A percentile compares a stretch with the other conserved stretches of the same genome.
Conservation (phyloP, 805 yeast genomes). For the Tetrapisispora namnaoensis region DNA sequence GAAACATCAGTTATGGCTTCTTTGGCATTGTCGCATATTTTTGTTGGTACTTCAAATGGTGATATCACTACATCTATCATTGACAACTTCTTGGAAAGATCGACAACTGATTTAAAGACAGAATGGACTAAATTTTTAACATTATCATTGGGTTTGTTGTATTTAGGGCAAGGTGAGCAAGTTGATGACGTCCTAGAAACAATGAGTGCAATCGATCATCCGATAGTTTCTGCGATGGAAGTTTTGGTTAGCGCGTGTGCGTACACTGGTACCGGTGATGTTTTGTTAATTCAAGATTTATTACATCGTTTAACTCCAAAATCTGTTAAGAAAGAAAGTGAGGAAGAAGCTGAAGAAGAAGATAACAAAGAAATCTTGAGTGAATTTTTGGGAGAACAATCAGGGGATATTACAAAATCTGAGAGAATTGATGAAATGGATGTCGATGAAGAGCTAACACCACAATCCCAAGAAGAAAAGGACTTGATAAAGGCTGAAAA, state of each 20-base stretch:
- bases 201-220: constrained; percentile 90
- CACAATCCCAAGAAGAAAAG: constrained; percentile 23
- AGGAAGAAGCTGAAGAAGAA: constrained; percentile 40
- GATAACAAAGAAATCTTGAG: constrained; percentile 18
- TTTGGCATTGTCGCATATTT: constrained; percentile 84
- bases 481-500: constrained; percentile 43
- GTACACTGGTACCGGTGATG: constrained; percentile 96
- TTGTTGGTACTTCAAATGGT: constrained; percentile 93
- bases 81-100: constrained; percentile 83
- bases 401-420: constrained; percentile 21
- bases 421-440: constrained; percentile 13
- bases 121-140: constrained; percentile 88
- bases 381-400: constrained; percentile 27
- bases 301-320: constrained; percentile 74
- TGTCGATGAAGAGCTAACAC: constrained; percentile 18
- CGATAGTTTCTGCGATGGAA: constrained; percentile 79
- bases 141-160: constrained; percentile 81
- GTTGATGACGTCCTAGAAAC: constrained; percentile 92
- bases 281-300: constrained; percentile 82
- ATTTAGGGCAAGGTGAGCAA: constrained; percentile 89
- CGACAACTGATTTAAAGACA: constrained; percentile 61
- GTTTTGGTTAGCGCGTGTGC: constrained; percentile 88
- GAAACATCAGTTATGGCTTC: constrained; percentile 83
- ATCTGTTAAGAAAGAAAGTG: constrained; percentile 47
- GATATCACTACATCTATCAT: constrained; percentile 87